Base-by-base conservation (phyloP, 73 alveolate genomes). In the Tetrahymena elliotti region DNA sequence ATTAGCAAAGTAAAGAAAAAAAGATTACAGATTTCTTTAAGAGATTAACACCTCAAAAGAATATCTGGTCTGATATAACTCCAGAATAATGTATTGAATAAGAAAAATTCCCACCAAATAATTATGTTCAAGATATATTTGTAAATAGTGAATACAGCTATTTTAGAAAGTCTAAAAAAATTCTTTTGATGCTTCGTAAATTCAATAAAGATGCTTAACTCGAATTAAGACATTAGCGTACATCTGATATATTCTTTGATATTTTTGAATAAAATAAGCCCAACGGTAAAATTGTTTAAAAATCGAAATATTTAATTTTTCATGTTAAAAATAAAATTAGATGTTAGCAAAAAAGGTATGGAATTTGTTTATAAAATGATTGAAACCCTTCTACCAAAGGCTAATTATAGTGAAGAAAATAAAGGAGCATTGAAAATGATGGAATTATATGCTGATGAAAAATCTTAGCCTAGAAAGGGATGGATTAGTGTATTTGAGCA, bases 231-330 rank as follows among this genome's bases (percentile, higher is more conserved):
- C 98, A 97, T 95, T 94, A 97, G 95, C 95, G 98, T 52, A 97
- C 98, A 15, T 96, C 97, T 16, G 99, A 97, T 93, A 97, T 95
- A 18, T 96, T 96, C 97, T 96, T 95, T 93, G 98, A 97, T 94
- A 94, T 41, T 7, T 33, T 88, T 31, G 40, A 95, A 95, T n/a
- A 83, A 12, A 94, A 96, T 93, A 96, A 95, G 68, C 68, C 52
- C 31, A 34, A 52, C 53, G 35, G 93, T 35, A 35, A 7, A 92
- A 34, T 36, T 34, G 6, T 35, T 6, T 92, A 35, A 31, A 35
- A 9, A 52, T 35, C 15, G 47, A 93, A 35, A 36, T 40, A 40
- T 10, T 40, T 40, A 40, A 40, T 40, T 10, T 40, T 15, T 40
- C 15, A 40, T 40, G 8, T 68, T 68, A 68, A 68, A 68, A 88